Evolutionary conservation across 257 asterid genomes (phyloP).

Genomic region (Lycium barbarum): DNA sequence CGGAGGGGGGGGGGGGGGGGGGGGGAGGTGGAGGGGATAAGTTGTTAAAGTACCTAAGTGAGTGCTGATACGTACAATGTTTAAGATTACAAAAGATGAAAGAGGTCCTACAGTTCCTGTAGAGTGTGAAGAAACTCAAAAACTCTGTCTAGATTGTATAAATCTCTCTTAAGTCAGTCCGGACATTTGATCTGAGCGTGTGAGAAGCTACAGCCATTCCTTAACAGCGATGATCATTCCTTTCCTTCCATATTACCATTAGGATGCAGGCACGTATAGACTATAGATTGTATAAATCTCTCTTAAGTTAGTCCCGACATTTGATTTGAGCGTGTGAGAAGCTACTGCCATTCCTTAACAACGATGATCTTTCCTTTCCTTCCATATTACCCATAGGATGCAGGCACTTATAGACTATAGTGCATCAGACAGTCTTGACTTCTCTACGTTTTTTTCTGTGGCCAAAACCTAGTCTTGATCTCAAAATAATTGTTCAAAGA

Average conservation of each 20-base stretch:
- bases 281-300: background rate
- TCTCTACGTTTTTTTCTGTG: background rate
- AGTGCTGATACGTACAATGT: background rate
- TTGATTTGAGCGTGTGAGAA: background rate
- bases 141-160: constrained; percentile 14
- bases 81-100: background rate
- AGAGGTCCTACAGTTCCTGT: background rate
- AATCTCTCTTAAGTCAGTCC: background rate
- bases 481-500: background rate
- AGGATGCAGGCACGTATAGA: background rate
- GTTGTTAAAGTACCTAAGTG: background rate
- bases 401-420: background rate
- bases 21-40: too few relatives aligned
- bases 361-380: background rate
- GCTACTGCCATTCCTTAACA: background rate
- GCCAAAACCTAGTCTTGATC: background rate
- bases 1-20: too few relatives aligned
- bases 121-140: background rate
- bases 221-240: background rate
- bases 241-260: background rate
- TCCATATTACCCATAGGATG: background rate
- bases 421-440: background rate
- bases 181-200: background rate
- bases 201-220: background rate
- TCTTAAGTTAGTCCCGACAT: background rate